Evolutionary conservation across 140 eudicot species (phyloP).

Genomic region (Bidens hawaiensis): DNA sequence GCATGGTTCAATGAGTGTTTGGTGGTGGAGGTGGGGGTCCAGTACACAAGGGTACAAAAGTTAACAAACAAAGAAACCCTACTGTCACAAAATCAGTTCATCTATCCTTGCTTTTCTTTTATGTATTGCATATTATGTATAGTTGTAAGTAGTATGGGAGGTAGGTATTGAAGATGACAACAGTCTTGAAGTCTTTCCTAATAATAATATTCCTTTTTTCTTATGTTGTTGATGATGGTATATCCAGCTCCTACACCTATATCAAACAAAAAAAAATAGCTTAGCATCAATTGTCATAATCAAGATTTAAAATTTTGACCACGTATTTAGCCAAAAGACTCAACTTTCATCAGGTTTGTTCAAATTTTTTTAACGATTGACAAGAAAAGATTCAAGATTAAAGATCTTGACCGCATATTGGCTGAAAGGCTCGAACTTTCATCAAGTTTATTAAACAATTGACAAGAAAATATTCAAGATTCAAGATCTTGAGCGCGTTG

Average conservation of each 20-base stretch:
- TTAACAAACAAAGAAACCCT: slow-evolving; percentile 57
- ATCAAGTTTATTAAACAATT: no score
- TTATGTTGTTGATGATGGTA: slow-evolving; percentile 39
- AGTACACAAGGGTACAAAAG: slow-evolving; percentile 77
- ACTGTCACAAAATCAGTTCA: slow-evolving; percentile 72
- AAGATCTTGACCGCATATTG: no score
- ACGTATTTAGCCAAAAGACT: neutral
- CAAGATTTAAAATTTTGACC: neutral
- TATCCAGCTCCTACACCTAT: slow-evolving; percentile 67
- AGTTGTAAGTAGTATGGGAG: slow-evolving; percentile 60
- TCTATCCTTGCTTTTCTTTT: slow-evolving; percentile 55
- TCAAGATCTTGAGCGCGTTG: neutral
- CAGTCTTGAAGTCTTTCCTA: slow-evolving; percentile 50
- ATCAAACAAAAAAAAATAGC: slow-evolving; percentile 10
- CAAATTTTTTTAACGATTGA: neutral
- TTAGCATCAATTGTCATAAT: neutral
- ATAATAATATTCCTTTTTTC: slow-evolving; percentile 29
- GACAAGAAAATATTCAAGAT: slow-evolving; percentile 7
- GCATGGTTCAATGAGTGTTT: slow-evolving; percentile 36
- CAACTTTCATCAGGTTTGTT: no score
- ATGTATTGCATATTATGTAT: slow-evolving; percentile 60
- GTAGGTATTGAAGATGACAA: slow-evolving; percentile 54
- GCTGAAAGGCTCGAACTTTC: no score
- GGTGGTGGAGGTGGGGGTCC: slow-evolving; percentile 55
- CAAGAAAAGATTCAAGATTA: neutral